Percentiles rank a stretch among this genome's conserved stretches.
These are phyloP conservation scores for Coemansia sp. DNA, from an alignment of 192 early-diverging fungal species.

Conservation along the genomic window DNA sequence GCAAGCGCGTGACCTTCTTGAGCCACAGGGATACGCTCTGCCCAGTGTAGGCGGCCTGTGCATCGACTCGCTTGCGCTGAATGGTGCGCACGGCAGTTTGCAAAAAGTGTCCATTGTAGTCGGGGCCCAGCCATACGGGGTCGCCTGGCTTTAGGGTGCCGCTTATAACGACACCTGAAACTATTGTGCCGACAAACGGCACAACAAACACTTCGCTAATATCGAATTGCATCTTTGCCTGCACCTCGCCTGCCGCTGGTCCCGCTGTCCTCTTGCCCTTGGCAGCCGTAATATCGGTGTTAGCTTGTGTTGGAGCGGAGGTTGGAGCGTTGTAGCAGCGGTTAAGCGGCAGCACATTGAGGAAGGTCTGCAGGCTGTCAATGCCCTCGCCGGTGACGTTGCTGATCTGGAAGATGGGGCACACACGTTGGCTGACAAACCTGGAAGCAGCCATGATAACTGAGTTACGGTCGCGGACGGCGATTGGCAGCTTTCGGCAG, in stretches of 20 bases:
- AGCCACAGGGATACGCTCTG: slow-evolving; percentile 84
- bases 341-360: slow-evolving; percentile 75
- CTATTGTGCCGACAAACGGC: slow-evolving; percentile 90
- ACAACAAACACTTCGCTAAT: slow-evolving; percentile 91
- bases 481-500: slow-evolving; percentile 90
- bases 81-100: slow-evolving; percentile 79
- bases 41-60: slow-evolving; percentile 73
- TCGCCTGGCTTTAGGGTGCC: slow-evolving; percentile 83
- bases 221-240: slow-evolving; percentile 68
- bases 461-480: slow-evolving; percentile 70
- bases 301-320: background rate
- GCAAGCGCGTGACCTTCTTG: slow-evolving; percentile 75
- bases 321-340: slow-evolving; percentile 27
- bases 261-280: background rate
- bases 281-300: slow-evolving; percentile 51
- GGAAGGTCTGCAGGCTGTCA: slow-evolving; percentile 72
- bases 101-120: slow-evolving; percentile 76
- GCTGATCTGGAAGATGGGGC: slow-evolving; percentile 93
- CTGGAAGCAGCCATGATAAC: slow-evolving; percentile 75
- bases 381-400: slow-evolving; percentile 85
- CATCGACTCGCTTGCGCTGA: slow-evolving; percentile 82
- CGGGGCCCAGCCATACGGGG: slow-evolving; percentile 80
- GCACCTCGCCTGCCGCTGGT: background rate
- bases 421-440: slow-evolving; percentile 85
- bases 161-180: slow-evolving; percentile 70